A percentile compares a stretch with the other conserved stretches of the same genome.
phyloP scores from a whole-genome alignment of 805 yeast genomes.

The Pichia heedii region DNA sequence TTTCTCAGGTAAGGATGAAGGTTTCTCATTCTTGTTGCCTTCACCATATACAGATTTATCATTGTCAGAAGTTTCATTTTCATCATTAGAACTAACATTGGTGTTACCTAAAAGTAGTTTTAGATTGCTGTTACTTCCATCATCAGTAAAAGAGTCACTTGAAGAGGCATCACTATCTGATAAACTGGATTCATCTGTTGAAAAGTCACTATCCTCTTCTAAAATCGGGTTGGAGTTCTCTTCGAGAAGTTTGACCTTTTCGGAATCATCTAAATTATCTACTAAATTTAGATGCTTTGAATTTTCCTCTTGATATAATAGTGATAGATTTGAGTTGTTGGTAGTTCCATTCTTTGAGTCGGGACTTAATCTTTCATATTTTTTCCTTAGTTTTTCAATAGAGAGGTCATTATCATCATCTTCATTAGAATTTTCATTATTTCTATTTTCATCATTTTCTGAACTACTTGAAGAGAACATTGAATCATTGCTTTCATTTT shows the following conservation, averaged over 20 bases:
- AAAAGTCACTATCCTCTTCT: constrained; percentile 9
- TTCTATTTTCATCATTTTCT: constrained; percentile 17
- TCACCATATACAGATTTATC: constrained; percentile 30
- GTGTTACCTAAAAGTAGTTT: constrained; percentile 15
- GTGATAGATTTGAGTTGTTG: constrained; percentile 16
- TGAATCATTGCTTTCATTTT: constrained; percentile 14
- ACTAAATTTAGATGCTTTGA: neutral
- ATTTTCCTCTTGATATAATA: constrained; percentile 25
- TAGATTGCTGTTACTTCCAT: constrained; percentile 8
- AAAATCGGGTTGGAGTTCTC: constrained; percentile 16
- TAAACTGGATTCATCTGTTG: constrained; percentile 8
- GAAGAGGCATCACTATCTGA: constrained; percentile 15
- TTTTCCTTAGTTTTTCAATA: constrained; percentile 45
- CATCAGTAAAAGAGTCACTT: constrained; percentile 12
- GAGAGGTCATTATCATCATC: constrained; percentile 40
- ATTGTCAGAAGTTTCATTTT: constrained; percentile 20
- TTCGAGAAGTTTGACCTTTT: constrained; percentile 13
- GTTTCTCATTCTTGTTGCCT: constrained; percentile 22
- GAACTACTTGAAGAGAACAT: neutral
- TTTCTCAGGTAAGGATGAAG: constrained; percentile 29
- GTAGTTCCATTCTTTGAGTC: constrained; percentile 7
- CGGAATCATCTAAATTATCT: constrained; percentile 22
- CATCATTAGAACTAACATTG: constrained; percentile 5
- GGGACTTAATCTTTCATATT: constrained; percentile 39
- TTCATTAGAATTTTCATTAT: constrained; percentile 10